Evolutionary conservation across 23 red algal species (phyloP), one percentile per base, ranked within the genome.

Genomic region (Agarophyton chilense): DNA sequence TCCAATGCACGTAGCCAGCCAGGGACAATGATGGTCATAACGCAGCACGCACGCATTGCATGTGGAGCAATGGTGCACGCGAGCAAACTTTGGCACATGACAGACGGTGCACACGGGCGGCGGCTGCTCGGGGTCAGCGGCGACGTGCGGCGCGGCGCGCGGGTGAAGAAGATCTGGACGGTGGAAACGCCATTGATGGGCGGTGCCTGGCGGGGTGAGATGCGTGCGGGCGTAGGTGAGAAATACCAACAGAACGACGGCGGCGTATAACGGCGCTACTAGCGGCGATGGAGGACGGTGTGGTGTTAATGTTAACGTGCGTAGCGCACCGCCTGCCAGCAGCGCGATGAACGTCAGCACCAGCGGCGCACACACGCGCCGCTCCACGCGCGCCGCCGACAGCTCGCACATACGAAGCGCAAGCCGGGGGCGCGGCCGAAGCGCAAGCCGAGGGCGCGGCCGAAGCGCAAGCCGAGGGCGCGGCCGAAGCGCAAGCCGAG

Each of bases 11-110:
- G 26, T 66, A 2, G 52, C 81, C 5, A 86, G 54, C 81, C 81
- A 86, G 19, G 28, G 57, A 29, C 81, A 86, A 19, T 86, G 81
- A 22, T 86, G 81, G 28, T 86, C 81, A 22, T 57, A 74, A n/a
- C 81, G 81, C 11, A 86, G 58, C 49, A 86, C 81, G 50, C 81
- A 86, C 4, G 22, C 25, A 2, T 43, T 2, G 25, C 65, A 86
- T 21, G 28, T 28, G 57, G 81, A 74, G 19, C 81, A 86, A 19
- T 86, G 81, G 31, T 86, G 70, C 56, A 86, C 81, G 39, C 81
- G 81, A 4, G 52, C 52, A 7, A 26, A 9, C 56, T 86, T 86
- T 2, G 42, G 39, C 13, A 22, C 26, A 6, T 8, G 4, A 19
- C 81, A 86, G 28, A 1, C 21, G 24, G 38, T 3, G 61, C 81